Evolutionary conservation across 352 stramenopile genomes (phyloP), one percentile per base, ranked within the genome.

Genomic region (Thalassiosira ordinaria): DNA sequence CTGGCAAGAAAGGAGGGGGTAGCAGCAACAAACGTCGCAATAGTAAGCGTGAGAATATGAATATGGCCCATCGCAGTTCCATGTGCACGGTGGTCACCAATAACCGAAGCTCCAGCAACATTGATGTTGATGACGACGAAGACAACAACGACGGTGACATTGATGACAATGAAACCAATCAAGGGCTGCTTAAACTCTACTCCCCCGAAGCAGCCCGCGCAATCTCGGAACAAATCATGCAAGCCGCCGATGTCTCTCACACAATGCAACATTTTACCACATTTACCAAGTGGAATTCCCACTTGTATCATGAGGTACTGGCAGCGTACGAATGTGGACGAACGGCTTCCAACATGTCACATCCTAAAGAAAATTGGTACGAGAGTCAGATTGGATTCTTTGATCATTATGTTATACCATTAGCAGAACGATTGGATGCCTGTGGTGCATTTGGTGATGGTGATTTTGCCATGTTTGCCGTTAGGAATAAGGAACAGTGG

Each of bases 141-240:
- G 14, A 61, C 46, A 47, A 59, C 35, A 55, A 27, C 24, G n/a
- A 33, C 13, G 39, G 27, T 22, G 37, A 56, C 20, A 33, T 53
- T 1, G 66, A 75, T 22, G n/a, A n/a, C n/a, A n/a, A n/a, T n/a
- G n/a, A n/a, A n/a, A n/a, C n/a, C n/a, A n/a, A n/a, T n/a, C n/a
- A n/a, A n/a, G n/a, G n/a, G n/a, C n/a, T n/a, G n/a, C n/a, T n/a
- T n/a, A n/a, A n/a, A n/a, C n/a, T n/a, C n/a, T n/a, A n/a, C n/a
- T n/a, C n/a, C n/a, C n/a, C n/a, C n/a, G n/a, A n/a, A n/a, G 68
- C 57, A 27, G 57, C 57, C 16, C 18, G 35, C n/a, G 57, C 64
- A 24, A 76, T 86, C 18, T 55, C 81, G 53, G 80, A 87, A 60
- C 74, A 84, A 33, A 70, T 87, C 41, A 87, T 88, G 41, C 80